Percentiles rank a stretch among this genome's conserved stretches.
These are phyloP conservation scores for Corymbia calophylla DNA, from an alignment of 441 rosid genomes.

Conservation along the genomic window DNA sequence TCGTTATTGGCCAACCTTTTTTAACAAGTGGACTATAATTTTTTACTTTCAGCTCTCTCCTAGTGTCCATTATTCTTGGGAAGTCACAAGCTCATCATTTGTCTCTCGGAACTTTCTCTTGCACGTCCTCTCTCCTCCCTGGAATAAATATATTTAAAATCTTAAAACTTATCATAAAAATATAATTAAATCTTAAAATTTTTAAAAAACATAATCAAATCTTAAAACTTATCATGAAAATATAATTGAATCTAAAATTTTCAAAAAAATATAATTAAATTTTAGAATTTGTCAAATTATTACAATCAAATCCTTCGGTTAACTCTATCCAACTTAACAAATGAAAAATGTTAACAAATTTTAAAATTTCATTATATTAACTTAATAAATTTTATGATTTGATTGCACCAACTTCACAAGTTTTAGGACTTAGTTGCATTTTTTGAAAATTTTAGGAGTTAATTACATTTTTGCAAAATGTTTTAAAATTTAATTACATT, in stretches of 20 bases:
- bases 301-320: background rate
- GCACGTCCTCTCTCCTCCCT: background rate
- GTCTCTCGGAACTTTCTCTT: background rate
- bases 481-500: too few species aligned
- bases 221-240: too few species aligned
- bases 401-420: too few species aligned
- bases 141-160: too few species aligned
- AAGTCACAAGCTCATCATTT: background rate
- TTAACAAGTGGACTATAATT: background rate
- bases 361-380: too few species aligned
- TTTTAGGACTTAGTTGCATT: too few species aligned
- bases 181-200: too few species aligned
- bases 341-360: too few species aligned
- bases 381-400: background rate
- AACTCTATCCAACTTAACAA: background rate
- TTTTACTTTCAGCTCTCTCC: background rate
- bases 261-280: background rate
- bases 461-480: fast-evolving
- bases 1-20: background rate
- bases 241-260: fast-evolving
- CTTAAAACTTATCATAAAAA: background rate
- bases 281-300: background rate
- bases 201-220: too few species aligned
- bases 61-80: background rate
- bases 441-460: too few species aligned